Evolutionary conservation across 345 rosid species (phyloP).

Genomic region (Pistacia atlantica): DNA sequence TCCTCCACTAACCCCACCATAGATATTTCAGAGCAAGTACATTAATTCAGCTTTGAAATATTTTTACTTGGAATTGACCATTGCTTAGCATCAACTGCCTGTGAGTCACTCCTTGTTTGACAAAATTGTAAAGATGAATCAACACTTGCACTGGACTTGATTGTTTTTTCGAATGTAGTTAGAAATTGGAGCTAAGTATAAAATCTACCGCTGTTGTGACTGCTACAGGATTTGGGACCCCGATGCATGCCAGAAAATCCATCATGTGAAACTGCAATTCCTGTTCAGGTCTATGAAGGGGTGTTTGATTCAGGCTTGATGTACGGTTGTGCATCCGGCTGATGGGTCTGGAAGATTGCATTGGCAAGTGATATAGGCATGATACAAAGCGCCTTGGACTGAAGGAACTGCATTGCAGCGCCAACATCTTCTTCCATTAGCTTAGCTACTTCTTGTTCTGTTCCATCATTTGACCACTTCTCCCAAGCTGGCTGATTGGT

Average conservation of each 20-base stretch:
- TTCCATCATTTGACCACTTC: slow-evolving; percentile 73
- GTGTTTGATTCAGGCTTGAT: slow-evolving; percentile 57
- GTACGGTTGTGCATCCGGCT: slow-evolving; percentile 35
- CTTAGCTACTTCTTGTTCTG: slow-evolving; percentile 70
- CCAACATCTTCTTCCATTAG: slow-evolving; percentile 85
- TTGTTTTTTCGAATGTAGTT: slow-evolving; percentile 2
- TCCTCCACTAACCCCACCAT: slow-evolving; percentile 49
- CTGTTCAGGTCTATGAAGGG: slow-evolving; percentile 33
- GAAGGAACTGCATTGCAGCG: slow-evolving; percentile 82
- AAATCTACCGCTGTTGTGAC: background rate
- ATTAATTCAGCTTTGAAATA: slow-evolving; percentile 27
- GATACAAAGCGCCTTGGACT: slow-evolving; percentile 79
- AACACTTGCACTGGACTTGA: slow-evolving; percentile 16
- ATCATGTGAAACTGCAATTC: background rate
- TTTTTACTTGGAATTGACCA: slow-evolving; percentile 19
- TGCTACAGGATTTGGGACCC: background rate
- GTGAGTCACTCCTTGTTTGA: slow-evolving; percentile 27
- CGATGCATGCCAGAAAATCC: background rate
- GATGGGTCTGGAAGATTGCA: slow-evolving; percentile 54
- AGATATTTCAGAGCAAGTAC: slow-evolving; percentile 12
- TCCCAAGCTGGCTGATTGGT: slow-evolving; percentile 57
- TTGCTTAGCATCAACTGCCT: slow-evolving; percentile 25
- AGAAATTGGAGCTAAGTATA: background rate
- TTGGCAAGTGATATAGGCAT: slow-evolving; percentile 75
- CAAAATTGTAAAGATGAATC: slow-evolving; percentile 17